phyloP scores from a whole-genome alignment of 495 filamentous ascomycete species.

The Xylaria sp. region DNA sequence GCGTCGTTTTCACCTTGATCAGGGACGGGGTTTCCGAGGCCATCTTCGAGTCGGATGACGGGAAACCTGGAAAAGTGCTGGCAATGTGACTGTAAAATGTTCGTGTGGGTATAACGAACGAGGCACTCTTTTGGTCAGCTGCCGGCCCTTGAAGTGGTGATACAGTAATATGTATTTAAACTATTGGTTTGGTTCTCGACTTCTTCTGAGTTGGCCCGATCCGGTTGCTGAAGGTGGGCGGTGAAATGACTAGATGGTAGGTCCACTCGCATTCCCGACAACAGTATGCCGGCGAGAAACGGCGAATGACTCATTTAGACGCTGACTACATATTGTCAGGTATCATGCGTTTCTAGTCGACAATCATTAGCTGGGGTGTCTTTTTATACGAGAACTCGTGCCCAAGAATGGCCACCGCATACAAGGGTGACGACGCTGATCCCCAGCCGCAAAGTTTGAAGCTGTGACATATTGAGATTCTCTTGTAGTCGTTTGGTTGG shows the following conservation, averaged over 20 bases:
- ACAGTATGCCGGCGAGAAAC: slow-evolving; percentile 10
- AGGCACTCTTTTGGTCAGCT: not conserved
- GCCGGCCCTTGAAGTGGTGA: not conserved
- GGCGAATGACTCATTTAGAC: slow-evolving; percentile 16
- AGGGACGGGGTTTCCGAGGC: slow-evolving; percentile 8
- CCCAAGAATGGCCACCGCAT: not conserved
- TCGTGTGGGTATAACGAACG: not conserved
- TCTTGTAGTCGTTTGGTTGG: too few species aligned
- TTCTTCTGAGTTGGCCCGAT: not conserved
- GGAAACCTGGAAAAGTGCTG: too few species aligned
- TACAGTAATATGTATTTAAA: slow-evolving; percentile 6
- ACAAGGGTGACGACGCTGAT: not conserved
- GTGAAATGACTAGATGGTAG: not conserved
- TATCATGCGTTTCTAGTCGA: not conserved
- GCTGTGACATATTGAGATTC: too few species aligned
- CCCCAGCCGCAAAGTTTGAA: not conserved
- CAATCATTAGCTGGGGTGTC: not conserved
- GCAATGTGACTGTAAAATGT: too few species aligned
- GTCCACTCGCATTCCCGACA: not conserved
- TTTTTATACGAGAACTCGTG: not conserved
- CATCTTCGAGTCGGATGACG: too few species aligned
- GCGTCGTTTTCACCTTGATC: slow-evolving; percentile 34
- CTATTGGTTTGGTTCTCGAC: not conserved
- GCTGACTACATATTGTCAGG: not conserved
- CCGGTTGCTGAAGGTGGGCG: not conserved